Evolutionary conservation across 371 early-diverging fungal species (phyloP), one percentile per base, ranked within the genome.

Genomic region (Zychaea mexicana): DNA sequence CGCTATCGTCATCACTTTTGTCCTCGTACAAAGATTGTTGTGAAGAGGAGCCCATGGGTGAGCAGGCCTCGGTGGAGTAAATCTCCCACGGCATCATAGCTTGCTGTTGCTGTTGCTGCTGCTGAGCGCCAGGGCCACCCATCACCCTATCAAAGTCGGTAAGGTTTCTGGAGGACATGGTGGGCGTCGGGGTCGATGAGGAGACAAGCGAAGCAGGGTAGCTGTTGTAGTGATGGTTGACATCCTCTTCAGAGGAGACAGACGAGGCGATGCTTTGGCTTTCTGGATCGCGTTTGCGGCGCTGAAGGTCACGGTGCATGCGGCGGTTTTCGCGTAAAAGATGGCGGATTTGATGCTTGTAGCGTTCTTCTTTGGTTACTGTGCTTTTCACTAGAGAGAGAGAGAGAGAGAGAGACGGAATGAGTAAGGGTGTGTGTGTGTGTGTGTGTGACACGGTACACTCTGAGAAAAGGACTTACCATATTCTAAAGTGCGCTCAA

Each of bases 401-500:
- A 32, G 27, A 45, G 28, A 52, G 36, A 32, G 28, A 59, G 19
- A 17, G 4, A 19, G 21, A 32, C 19, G 3, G 19, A 10, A 2
- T 47, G n/a, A 42, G 7, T 6, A 42, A n/a, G n/a, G n/a, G n/a
- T n/a, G n/a, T n/a, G n/a, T n/a, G n/a, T n/a, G n/a, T n/a, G n/a
- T n/a, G n/a, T n/a, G n/a, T n/a, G n/a, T n/a, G n/a, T n/a, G n/a
- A n/a, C n/a, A n/a, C n/a, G n/a, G n/a, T n/a, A n/a, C n/a, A n/a
- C n/a, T n/a, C n/a, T n/a, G n/a, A 10, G 47, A 62, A 0, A 9
- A 6, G 1, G 9, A 10, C 32, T 65, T 72, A 74, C 78, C 74
- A 61, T 67, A 85, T 28, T 87, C 85, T 15, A 88, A 73, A 5
- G 88, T 82, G 57, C 84, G 82, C 60, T 88, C 85, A 53, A 89